A percentile compares a stretch with the other conserved stretches of the same genome.
These are phyloP conservation scores for Theileria orientalis DNA, from an alignment of 169 alveolate genomes.

Conservation along the genomic window DNA sequence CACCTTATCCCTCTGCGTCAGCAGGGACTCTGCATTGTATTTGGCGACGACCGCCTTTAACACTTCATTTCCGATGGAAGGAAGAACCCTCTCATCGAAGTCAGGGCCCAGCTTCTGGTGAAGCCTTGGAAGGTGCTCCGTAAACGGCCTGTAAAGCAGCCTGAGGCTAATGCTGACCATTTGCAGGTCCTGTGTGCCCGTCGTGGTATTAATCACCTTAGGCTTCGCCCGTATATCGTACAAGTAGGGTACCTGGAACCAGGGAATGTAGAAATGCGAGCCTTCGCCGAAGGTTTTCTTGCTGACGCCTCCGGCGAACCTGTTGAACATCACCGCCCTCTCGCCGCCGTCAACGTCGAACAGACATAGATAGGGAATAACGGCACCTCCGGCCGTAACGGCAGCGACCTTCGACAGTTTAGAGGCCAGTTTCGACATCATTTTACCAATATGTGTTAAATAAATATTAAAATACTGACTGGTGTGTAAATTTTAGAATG, in stretches of 20 bases:
- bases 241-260: constrained; percentile 88
- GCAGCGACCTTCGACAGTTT: constrained; percentile 76
- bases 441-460: neutral
- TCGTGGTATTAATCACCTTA: constrained; percentile 89
- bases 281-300: constrained; percentile 89
- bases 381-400: constrained; percentile 76
- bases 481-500: neutral
- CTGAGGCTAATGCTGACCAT: constrained; percentile 92
- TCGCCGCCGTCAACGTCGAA: constrained; percentile 94
- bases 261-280: constrained; percentile 88
- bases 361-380: constrained; percentile 80
- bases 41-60: constrained; percentile 95
- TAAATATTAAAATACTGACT: neutral
- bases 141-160: constrained; percentile 89
- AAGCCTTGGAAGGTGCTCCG: constrained; percentile 85
- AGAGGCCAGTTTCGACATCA: constrained; percentile 72
- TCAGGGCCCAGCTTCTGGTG: constrained; percentile 95
- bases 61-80: constrained; percentile 96
- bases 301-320: constrained; percentile 90
- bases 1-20: constrained; percentile 94
- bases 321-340: constrained; percentile 91
- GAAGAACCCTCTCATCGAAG: constrained; percentile 95
- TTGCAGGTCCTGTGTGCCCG: constrained; percentile 91
- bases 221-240: constrained; percentile 90
- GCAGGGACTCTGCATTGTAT: constrained; percentile 92